Evolutionary conservation across 2,329 filamentous ascomycete genomes (phyloP).

Genomic region (Cryphonectria carpinicola): DNA sequence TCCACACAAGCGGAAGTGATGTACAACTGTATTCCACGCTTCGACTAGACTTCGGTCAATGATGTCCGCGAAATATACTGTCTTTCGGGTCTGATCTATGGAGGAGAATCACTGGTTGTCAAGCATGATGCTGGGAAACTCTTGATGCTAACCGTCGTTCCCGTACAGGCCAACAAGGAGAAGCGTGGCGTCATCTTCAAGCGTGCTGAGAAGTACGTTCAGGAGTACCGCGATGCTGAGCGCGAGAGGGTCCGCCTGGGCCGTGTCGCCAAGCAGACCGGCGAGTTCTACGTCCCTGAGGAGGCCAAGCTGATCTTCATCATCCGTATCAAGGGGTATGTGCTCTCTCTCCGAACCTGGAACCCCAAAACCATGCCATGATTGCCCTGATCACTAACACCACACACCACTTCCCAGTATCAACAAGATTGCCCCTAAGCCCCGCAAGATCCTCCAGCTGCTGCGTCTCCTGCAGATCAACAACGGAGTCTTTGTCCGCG

Average conservation of each 20-base stretch:
- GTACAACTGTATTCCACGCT: slow-evolving; percentile 71
- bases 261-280: slow-evolving; percentile 88
- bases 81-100: slow-evolving; percentile 95
- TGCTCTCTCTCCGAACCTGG: slow-evolving; percentile 22
- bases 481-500: slow-evolving; percentile 97
- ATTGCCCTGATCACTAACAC: slow-evolving; percentile 27
- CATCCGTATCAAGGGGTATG: slow-evolving; percentile 95
- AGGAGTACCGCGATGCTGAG: slow-evolving; percentile 98
- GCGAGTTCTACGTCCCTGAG: slow-evolving; percentile 90
- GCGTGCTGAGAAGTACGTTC: slow-evolving; percentile 99
- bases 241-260: slow-evolving; percentile 95
- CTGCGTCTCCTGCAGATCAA: slow-evolving; percentile 99
- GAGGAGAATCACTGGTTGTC: slow-evolving; percentile 21
- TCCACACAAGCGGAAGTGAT: slow-evolving; percentile 67
- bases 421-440: slow-evolving; percentile 99
- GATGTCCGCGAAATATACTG: slow-evolving; percentile 96
- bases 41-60: slow-evolving; percentile 93
- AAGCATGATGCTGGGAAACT: slow-evolving; percentile 39
- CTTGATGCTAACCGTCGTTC: slow-evolving; percentile 32
- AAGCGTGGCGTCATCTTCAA: slow-evolving; percentile 99
- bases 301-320: slow-evolving; percentile 98
- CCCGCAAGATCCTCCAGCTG: slow-evolving; percentile 99
- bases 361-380: slow-evolving; percentile 27
- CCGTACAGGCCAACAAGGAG: slow-evolving; percentile 87
- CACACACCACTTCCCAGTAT: slow-evolving; percentile 65